Evolutionary conservation across 805 yeast genomes (phyloP), one percentile per base, ranked within the genome.

Genomic region (Barnettozyma sucrosica): DNA sequence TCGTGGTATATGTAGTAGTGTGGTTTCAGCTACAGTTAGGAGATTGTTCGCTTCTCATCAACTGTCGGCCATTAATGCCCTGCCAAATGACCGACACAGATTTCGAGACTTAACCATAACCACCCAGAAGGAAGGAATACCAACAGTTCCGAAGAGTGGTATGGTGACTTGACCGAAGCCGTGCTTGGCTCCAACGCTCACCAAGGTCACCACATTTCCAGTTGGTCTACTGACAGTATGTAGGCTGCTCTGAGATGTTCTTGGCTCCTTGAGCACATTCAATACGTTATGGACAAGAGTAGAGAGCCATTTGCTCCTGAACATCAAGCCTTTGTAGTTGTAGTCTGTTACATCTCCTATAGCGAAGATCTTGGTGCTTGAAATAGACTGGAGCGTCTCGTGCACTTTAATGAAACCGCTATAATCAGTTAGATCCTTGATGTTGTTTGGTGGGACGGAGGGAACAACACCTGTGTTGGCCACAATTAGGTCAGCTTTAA

Each of bases 311-410:
- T 46, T 32, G 1, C 51, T 45, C 30, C 51, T 43, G 16, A 11
- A 41, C 2, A 20, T 9, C 1, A 61, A n/a, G 7, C 62, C 55
- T 46, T 61, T 63, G 21, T 45, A 48, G 2, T 47, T 44, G 43
- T 48, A 52, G 46, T 56, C 52, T 19, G 48, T 50, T 9, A 58
- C 58, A 48, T 65, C 69, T 7, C 70, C 69, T 46, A 64, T 52
- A n/a, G 68, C 66, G 50, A 65, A 66, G 13, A 65, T 54, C 36
- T 57, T 56, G 10, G 47, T 21, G 8, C 16, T 53, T 3, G 13
- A 20, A 9, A 16, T 5, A 1, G 41, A 13, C 30, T 50, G 55
- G 32, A 53, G 47, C 8, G 50, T 23, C 3, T 48, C 49, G 5
- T 47, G 14, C 13, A 53, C 47, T 20, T 19, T 43, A 7, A 55